Evolutionary conservation across 768 basidiomycete species (phyloP).

Genomic region (Collybia sp.): DNA sequence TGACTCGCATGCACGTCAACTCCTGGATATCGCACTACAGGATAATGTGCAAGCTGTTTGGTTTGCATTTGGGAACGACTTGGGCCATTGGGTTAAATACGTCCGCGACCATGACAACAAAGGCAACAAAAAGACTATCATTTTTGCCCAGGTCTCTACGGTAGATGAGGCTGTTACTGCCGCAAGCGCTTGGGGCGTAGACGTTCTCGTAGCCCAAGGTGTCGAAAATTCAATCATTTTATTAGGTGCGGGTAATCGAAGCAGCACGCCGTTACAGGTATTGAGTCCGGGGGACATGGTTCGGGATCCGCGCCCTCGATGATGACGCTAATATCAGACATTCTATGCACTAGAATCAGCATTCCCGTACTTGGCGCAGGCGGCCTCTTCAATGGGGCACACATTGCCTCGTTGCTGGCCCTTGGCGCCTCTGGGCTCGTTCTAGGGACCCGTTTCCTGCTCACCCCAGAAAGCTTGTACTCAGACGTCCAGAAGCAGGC

Average conservation of each 20-base stretch:
- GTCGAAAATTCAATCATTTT: conserved; percentile 1
- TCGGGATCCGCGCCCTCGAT: conserved; percentile 50
- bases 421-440: conserved; percentile 68
- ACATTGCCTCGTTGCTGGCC: conserved; percentile 60
- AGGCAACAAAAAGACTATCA: conserved; percentile 36
- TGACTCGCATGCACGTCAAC: conserved; percentile 27
- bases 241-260: conserved; percentile 5
- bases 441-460: conserved; percentile 71
- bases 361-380: conserved; percentile 71
- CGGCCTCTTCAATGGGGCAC: conserved; percentile 59
- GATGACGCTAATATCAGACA: conserved; percentile 51
- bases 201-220: conserved; percentile 82
- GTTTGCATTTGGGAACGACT: conserved; percentile 64
- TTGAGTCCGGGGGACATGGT: conserved; percentile 81
- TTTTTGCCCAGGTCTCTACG: conserved; percentile 66
- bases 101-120: conserved; percentile 52
- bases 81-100: conserved; percentile 55
- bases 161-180: conserved; percentile 57
- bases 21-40: conserved; percentile 48
- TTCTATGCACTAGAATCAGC: conserved; percentile 37
- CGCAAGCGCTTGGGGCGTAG: conserved; percentile 61
- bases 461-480: conserved; percentile 63
- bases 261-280: conserved; percentile 38
- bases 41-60: conserved; percentile 62
- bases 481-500: conserved; percentile 47